Conservation (phyloP, 345 rosid genomes). For the Gossypium anomalum region DNA sequence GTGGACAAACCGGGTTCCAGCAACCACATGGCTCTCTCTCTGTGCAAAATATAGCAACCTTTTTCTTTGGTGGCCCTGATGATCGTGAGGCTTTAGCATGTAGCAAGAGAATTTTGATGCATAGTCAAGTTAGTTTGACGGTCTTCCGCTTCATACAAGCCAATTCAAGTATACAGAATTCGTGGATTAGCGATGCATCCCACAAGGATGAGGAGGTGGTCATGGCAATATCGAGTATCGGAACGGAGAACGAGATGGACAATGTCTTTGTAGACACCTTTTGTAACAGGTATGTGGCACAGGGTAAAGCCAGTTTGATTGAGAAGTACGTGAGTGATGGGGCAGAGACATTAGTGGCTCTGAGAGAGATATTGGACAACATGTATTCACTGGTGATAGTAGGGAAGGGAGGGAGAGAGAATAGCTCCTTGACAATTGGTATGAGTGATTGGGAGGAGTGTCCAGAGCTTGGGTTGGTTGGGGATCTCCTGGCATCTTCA, state of each 20-base stretch:
- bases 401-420: slow-evolving; percentile 52
- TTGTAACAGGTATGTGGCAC: slow-evolving; percentile 48
- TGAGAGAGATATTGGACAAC: slow-evolving; percentile 49
- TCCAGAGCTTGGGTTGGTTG: slow-evolving; percentile 64
- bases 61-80: slow-evolving; percentile 89
- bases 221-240: slow-evolving; percentile 39
- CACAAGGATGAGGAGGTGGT: slow-evolving; percentile 30
- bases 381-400: slow-evolving; percentile 59
- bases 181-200: slow-evolving; percentile 6
- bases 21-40: slow-evolving; percentile 43
- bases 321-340: slow-evolving; percentile 50
- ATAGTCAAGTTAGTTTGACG: slow-evolving; percentile 46
- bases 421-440: slow-evolving; percentile 45
- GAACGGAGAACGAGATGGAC: slow-evolving; percentile 40
- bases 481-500: slow-evolving; percentile 24
- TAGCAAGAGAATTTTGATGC: slow-evolving; percentile 46
- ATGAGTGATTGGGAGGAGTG: slow-evolving; percentile 95
- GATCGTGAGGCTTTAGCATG: slow-evolving; percentile 86
- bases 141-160: slow-evolving; percentile 46
- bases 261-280: slow-evolving; percentile 51
- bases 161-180: not conserved
- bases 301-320: slow-evolving; percentile 52
- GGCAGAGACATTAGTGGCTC: slow-evolving; percentile 35
- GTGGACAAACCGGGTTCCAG: slow-evolving; percentile 69
- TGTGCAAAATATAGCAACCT: slow-evolving; percentile 53